A percentile compares a stretch with the other conserved stretches of the same genome.
Evolutionary conservation across 208 protist species (phyloP).

Genomic region (Acanthamoeba sp.): DNA sequence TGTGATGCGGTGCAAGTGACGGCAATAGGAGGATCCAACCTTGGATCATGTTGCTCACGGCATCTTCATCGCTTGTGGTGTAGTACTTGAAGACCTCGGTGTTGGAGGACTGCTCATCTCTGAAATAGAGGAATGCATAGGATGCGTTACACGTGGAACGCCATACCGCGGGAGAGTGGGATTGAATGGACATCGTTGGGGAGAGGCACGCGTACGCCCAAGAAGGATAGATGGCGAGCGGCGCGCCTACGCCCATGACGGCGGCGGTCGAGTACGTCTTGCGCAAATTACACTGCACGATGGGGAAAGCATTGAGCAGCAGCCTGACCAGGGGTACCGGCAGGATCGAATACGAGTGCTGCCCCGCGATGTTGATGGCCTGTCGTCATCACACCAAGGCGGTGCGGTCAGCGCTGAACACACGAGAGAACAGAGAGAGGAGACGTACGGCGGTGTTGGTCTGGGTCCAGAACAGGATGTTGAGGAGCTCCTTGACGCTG

Average conservation of each 20-base stretch:
- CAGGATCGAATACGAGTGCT: neutral
- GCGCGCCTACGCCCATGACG: neutral
- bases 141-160: no score
- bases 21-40: neutral
- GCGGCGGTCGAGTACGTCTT: conserved; percentile 1
- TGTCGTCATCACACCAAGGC: neutral
- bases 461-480: conserved; percentile 13
- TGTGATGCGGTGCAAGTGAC: no score
- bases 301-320: conserved; percentile 6
- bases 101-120: conserved; percentile 9
- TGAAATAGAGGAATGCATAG: no score
- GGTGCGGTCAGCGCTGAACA: neutral
- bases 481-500: conserved; percentile 39
- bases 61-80: neutral
- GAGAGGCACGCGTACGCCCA: conserved; percentile 4
- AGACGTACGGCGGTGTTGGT: neutral
- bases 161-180: neutral
- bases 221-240: conserved; percentile 18
- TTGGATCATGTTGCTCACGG: conserved; percentile 3
- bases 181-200: neutral
- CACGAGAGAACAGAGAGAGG: neutral
- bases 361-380: neutral
- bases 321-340: neutral
- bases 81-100: conserved; percentile 40
- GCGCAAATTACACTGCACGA: neutral